These are phyloP conservation scores for Parmelia sp. DNA, from an alignment of 495 filamentous ascomycete species.

Conservation along the genomic window DNA sequence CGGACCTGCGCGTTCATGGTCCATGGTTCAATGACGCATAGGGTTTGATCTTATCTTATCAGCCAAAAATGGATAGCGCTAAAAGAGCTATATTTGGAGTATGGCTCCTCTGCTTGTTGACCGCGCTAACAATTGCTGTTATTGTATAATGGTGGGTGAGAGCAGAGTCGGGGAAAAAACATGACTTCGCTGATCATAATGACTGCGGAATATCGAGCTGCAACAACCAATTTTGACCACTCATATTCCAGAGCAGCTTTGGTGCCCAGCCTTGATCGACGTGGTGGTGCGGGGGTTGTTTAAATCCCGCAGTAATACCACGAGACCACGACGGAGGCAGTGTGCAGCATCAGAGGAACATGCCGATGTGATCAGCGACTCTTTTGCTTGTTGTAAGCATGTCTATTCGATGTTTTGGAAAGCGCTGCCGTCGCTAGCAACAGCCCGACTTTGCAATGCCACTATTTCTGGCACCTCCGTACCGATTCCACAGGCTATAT, in stretches of 20 bases:
- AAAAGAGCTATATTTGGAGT: too few species aligned
- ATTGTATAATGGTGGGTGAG: too few species aligned
- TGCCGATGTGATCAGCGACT: not conserved
- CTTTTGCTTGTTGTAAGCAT: not conserved
- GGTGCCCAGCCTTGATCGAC: not conserved
- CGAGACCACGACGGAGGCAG: not conserved
- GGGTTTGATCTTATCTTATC: too few species aligned
- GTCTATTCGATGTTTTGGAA: not conserved
- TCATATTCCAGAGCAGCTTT: not conserved
- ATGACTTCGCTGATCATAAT: not conserved
- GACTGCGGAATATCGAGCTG: too few species aligned
- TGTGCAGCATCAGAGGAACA: not conserved
- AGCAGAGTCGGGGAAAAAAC: not conserved
- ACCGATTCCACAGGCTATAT: not conserved
- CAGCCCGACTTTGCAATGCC: not conserved
- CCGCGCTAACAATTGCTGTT: too few species aligned
- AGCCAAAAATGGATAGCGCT: too few species aligned
- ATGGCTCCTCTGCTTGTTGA: too few species aligned
- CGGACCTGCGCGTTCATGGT: conserved; percentile 2
- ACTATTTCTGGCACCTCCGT: not conserved
- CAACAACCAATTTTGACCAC: too few species aligned
- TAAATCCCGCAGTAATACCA: not conserved
- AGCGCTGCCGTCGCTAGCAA: not conserved
- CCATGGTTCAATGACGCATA: too few species aligned
- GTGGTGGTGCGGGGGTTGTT: not conserved